Evolutionary conservation across 2,329 filamentous ascomycete species (phyloP).

Genomic region (Rutstroemia sp.): DNA sequence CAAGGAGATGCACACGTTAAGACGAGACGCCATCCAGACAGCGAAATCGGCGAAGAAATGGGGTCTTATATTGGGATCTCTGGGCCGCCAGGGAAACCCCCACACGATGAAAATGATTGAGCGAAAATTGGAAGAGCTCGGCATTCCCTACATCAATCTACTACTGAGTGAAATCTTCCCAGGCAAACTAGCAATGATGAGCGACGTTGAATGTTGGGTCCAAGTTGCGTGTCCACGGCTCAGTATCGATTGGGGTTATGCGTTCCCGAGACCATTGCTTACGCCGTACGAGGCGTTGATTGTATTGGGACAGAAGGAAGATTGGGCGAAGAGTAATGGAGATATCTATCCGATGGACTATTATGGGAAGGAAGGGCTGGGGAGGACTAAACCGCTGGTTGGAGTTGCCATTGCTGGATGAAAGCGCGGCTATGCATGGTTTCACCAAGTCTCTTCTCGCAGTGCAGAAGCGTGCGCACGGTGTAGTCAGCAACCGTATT

Average conservation of each 20-base stretch:
- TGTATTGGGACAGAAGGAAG: constrained; percentile 70
- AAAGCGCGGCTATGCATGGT: neutral
- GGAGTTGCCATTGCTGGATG: constrained; percentile 15
- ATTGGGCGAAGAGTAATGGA: constrained; percentile 55
- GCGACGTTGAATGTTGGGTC: constrained; percentile 94
- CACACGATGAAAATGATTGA: constrained; percentile 87
- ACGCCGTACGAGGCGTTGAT: constrained; percentile 95
- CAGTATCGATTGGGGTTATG: constrained; percentile 99
- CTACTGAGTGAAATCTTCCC: constrained; percentile 94
- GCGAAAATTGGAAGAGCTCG: constrained; percentile 59
- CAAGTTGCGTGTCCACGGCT: constrained; percentile 94
- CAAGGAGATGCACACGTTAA: constrained; percentile 77
- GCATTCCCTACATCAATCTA: constrained; percentile 77
- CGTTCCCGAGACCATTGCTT: constrained; percentile 78
- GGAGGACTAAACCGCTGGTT: constrained; percentile 54
- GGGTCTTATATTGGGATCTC: constrained; percentile 87
- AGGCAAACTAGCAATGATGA: constrained; percentile 88
- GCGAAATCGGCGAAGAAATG: constrained; percentile 78
- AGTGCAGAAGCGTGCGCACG: too few relatives aligned
- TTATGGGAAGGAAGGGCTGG: constrained; percentile 85
- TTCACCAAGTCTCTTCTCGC: too few relatives aligned
- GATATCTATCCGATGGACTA: constrained; percentile 96
- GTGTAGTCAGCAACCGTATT: too few relatives aligned
- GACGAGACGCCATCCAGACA: constrained; percentile 66
- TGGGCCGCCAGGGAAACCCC: constrained; percentile 92